Evolutionary conservation across 192 early-diverging fungal species (phyloP).

Genomic region (Radiomyces spectabilis): DNA sequence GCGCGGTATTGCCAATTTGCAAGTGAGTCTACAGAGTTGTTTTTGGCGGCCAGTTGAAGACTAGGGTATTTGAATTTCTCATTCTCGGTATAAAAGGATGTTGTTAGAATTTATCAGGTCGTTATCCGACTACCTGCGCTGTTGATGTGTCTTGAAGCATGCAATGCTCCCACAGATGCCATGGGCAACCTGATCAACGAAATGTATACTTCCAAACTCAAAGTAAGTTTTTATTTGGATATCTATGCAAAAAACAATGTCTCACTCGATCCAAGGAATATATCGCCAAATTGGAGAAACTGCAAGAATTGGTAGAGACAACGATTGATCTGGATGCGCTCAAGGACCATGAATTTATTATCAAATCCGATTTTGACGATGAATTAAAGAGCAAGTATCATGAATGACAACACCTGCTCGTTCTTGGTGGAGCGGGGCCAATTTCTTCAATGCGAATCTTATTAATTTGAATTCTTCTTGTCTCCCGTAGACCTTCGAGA

Average conservation of each 20-base stretch:
- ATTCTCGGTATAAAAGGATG: slow-evolving; percentile 64
- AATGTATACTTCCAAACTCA: slow-evolving; percentile 41
- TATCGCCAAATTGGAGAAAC: slow-evolving; percentile 55
- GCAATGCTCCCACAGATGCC: slow-evolving; percentile 10
- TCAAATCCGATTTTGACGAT: slow-evolving; percentile 80
- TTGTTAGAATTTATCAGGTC: slow-evolving; percentile 86
- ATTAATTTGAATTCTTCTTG: not conserved
- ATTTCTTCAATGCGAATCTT: not conserved
- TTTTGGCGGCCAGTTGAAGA: too few relatives aligned
- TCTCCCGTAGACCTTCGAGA: slow-evolving; percentile 27
- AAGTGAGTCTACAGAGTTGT: too few relatives aligned
- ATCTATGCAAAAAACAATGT: too few relatives aligned
- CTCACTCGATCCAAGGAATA: too few relatives aligned
- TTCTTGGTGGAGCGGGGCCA: too few relatives aligned
- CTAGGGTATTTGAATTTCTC: too few relatives aligned
- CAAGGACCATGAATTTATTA: slow-evolving; percentile 79
- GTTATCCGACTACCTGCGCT: slow-evolving; percentile 63
- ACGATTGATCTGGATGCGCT: slow-evolving; percentile 83
- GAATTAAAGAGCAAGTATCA: slow-evolving; percentile 57
- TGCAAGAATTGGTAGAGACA: slow-evolving; percentile 82
- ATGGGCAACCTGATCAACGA: slow-evolving; percentile 42
- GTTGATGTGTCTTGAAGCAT: slow-evolving; percentile 43
- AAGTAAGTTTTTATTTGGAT: too few relatives aligned
- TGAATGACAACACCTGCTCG: too few relatives aligned
- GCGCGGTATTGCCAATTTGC: slow-evolving; percentile 64